These are phyloP conservation scores for Sutorius eximius DNA, from an alignment of 1,284 basidiomycete species.

Conservation along the genomic window DNA sequence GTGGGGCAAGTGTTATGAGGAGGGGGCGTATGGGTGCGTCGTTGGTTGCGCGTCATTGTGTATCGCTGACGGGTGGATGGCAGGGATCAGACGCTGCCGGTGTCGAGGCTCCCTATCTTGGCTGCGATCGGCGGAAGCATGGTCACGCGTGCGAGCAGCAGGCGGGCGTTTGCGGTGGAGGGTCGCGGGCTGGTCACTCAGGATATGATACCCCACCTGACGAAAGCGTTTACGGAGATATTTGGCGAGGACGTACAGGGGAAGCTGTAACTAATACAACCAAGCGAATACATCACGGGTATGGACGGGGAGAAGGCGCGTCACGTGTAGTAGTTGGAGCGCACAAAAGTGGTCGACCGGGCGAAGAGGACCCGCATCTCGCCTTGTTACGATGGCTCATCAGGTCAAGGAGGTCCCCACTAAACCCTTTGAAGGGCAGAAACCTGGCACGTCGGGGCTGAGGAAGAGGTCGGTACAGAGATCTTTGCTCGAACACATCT, in stretches of 20 bases:
- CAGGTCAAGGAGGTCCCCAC: constrained; percentile 64
- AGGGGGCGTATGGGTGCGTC: constrained; percentile 70
- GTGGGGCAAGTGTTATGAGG: constrained; percentile 92
- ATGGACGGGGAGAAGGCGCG: constrained; percentile 4
- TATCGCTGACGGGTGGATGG: constrained; percentile 1
- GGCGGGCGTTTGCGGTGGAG: constrained; percentile 70
- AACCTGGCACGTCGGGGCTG: constrained; percentile 93
- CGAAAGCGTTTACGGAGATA: constrained; percentile 69
- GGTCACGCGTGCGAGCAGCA: constrained; percentile 83
- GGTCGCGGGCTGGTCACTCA: constrained; percentile 87
- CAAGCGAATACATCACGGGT: constrained; percentile 1
- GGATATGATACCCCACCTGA: constrained; percentile 82
- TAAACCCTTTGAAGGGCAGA: constrained; percentile 86
- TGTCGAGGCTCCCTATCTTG: constrained; percentile 73
- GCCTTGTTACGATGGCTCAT: constrained; percentile 38
- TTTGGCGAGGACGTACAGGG: constrained; percentile 59
- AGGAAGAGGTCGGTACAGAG: constrained; percentile 71
- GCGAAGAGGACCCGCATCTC: background rate
- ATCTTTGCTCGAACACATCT: constrained; percentile 2
- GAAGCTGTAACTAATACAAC: constrained; percentile 29
- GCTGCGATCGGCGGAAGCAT: constrained; percentile 89
- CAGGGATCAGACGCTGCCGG: constrained; percentile 52
- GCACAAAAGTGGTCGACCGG: constrained; percentile 14
- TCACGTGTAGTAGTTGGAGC: constrained; percentile 26
- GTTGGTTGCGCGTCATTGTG: background rate